phyloP scores from a whole-genome alignment of 2,329 filamentous ascomycete genomes.

The Pseudogymnoascus sp. region DNA sequence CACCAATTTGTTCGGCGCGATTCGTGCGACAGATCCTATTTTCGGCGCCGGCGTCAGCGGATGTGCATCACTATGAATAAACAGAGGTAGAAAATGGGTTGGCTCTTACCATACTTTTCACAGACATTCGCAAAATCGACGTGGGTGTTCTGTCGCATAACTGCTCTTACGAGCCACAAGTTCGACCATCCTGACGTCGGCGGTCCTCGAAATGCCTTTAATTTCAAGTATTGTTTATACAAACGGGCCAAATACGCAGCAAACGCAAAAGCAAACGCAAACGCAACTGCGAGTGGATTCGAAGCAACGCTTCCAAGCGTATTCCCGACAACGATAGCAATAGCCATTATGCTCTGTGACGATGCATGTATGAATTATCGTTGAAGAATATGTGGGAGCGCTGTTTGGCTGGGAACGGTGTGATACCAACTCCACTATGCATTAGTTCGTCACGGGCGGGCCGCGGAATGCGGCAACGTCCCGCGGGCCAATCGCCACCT shows the following conservation, averaged over 20 bases:
- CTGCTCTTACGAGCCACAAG: conserved; percentile 1
- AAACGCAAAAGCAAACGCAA: background rate
- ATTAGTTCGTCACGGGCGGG: background rate
- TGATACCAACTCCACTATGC: background rate
- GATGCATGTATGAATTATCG: background rate
- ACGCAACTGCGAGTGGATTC: background rate
- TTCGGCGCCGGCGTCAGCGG: background rate
- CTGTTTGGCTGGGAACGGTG: background rate
- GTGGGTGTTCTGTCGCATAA: background rate
- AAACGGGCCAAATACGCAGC: background rate
- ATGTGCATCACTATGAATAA: background rate
- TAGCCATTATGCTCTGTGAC: background rate
- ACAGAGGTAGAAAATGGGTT: background rate
- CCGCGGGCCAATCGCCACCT: background rate
- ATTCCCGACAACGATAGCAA: background rate
- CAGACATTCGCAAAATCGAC: conserved; percentile 4
- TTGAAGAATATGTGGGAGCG: background rate
- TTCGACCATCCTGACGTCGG: background rate
- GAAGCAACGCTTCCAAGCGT: background rate
- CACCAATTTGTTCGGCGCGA: conserved; percentile 22
- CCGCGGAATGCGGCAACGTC: background rate
- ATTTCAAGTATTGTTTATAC: background rate
- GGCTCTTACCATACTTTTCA: conserved; percentile 5
- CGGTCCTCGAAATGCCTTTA: background rate
- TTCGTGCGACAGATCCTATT: conserved; percentile 17